Evolutionary conservation across 2,329 filamentous ascomycete species (phyloP), one percentile per base, ranked within the genome.

Genomic region (Fusarium gaditjirri): DNA sequence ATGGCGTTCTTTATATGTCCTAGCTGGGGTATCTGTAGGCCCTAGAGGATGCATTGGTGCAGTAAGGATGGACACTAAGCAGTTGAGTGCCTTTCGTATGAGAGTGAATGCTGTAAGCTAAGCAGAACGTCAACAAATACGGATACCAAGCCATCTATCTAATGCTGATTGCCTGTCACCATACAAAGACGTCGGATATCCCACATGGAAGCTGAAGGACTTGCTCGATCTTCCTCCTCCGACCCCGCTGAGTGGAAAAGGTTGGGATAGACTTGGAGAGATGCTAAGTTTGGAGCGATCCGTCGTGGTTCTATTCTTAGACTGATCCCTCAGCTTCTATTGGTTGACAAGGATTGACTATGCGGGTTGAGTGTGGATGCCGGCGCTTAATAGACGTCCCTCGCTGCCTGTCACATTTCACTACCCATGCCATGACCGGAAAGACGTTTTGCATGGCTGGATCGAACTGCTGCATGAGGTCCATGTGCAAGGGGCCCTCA

Each of bases 321-420:
- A 74, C 14, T 47, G 47, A 63, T 60, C n/a, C 41, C 54, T 38
- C 61, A 35, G 39, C 46, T 42, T 9, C 61, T 33, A 76, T 77
- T 77, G 72, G 75, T 29, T 23, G 16, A 27, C 27, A 44, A n/a
- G 41, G 39, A 62, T 61, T 52, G 57, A 65, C 72, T 50, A 76
- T 72, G 73, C 73, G 58, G 72, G 73, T 68, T 74, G 62, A 43
- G 68, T 65, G 72, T 77, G 75, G 65, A 60, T 69, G 75, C 53
- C 72, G 70, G 75, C 75, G 75, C 75, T 77, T 77, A 77, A 77
- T 73, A 23, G 66, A 65, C 41, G 67, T 70, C 61, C 54, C 66
- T 61, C 63, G 64, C 59, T 71, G 66, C 70, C 70, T 73, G 66
- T 73, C 70, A 72, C 55, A 44, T 68, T 61, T 76, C 55, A 55